Evolutionary conservation across 2,329 filamentous ascomycete species (phyloP).

Genomic region (Phialophora tarda): DNA sequence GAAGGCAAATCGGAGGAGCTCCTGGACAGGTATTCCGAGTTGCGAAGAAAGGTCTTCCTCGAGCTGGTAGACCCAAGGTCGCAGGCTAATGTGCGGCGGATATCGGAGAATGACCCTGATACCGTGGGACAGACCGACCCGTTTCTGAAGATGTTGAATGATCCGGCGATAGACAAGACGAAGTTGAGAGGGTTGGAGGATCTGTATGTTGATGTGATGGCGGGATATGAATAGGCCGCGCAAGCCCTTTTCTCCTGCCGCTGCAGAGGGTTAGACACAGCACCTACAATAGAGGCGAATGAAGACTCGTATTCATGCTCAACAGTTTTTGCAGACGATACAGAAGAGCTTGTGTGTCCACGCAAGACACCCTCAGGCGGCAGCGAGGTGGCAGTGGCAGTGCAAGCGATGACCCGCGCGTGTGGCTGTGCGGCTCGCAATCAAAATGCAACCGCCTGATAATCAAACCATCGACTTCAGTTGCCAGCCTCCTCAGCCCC

Average conservation of each 20-base stretch:
- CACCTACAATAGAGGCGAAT: neutral
- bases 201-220: constrained; percentile 22
- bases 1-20: constrained; percentile 47
- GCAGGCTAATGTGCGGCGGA: constrained; percentile 49
- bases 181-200: constrained; percentile 16
- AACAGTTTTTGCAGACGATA: neutral
- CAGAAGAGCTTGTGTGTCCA: neutral
- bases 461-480: constrained; percentile 12
- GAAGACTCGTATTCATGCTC: neutral
- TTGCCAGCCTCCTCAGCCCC: constrained; percentile 5
- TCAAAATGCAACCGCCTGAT: constrained; percentile 21
- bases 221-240: constrained; percentile 2
- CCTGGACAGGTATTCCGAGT: constrained; percentile 50
- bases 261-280: neutral
- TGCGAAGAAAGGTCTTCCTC: constrained; percentile 48
- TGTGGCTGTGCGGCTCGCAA: constrained; percentile 18
- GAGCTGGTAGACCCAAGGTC: constrained; percentile 49
- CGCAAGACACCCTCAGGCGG: neutral
- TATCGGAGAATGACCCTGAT: constrained; percentile 45
- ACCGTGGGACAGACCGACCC: constrained; percentile 45
- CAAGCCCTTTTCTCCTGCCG: neutral
- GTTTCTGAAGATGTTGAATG: constrained; percentile 43
- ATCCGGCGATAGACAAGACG: constrained; percentile 18
- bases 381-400: constrained; percentile 17
- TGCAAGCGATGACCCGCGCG: constrained; percentile 5